Base-by-base conservation (phyloP, 2,329 filamentous ascomycete species). In the Zopfia rhizophila region DNA sequence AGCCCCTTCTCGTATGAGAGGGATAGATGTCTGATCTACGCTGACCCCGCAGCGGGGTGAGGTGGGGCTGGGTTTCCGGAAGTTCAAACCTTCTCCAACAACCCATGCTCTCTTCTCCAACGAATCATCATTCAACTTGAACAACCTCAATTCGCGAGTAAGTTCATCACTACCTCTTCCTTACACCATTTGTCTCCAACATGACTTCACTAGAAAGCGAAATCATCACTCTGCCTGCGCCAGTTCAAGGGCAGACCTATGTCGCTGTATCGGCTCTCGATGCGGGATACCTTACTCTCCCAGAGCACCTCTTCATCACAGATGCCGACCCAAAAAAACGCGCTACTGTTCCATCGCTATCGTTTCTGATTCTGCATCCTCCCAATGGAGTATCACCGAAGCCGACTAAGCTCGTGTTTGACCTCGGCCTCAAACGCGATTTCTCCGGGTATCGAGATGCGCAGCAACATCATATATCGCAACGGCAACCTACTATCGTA, bases 301-400 rank as follows among this genome's bases (percentile, higher is more conserved):
- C 77, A 0, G 75, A 80, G 38, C 58, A 58, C 7, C 63, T 76
- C 22, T 81, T 81, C 57, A 69, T 81, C 13, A 71, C 74, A 11
- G 69, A 74, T 8, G 74, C 76, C 1, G 71, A 74, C 33, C 70
- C 73, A 3, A 63, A 70, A 5, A 75, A 75, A 16, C 68, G 72
- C 45, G 68, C 68, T 4, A 81, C 77, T 3, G 80, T 82, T 0
- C 81, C 81, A 1, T 82, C 78, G 0, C 67, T 83, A 2, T 75
- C 75, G 1, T 84, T 83, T 54, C 68, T 84, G 2, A 73, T 83
- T 23, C 73, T 70, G 18, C 80, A 83, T 50, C 70, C 2, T 68
- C 70, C 3, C 31, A 42, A 18, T 45, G 39, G 5, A 39, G 51
- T 30, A 30, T 38, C 35, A 39, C 46, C 48, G n/a, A 66, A 64